A percentile compares a stretch with the other conserved stretches of the same genome.
Evolutionary conservation across 108 stramenopile genomes (phyloP).

Genomic region (Thalassiosira profunda): DNA sequence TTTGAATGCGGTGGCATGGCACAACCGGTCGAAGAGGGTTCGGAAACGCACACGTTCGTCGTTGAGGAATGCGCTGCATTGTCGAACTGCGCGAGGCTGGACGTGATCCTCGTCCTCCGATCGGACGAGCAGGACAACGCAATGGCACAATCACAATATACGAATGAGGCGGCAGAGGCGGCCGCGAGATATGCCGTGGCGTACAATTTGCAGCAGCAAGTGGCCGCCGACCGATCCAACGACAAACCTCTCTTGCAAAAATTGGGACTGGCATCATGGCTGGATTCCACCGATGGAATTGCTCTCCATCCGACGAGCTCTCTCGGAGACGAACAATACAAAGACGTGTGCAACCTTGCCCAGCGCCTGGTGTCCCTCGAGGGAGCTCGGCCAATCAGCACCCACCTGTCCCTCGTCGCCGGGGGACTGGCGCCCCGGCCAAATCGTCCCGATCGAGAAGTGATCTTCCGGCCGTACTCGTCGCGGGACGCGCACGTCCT

Average conservation of each 20-base stretch:
- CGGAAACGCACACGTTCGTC: slow-evolving; percentile 1
- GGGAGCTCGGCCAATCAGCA: slow-evolving; percentile 22
- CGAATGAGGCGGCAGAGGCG: slow-evolving; percentile 5
- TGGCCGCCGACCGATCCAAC: slow-evolving; percentile 15
- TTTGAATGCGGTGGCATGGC: too few relatives aligned
- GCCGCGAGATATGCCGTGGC: slow-evolving; percentile 32
- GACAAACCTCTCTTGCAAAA: slow-evolving; percentile 27
- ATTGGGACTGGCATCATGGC: slow-evolving; percentile 39
- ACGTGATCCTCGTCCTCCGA: slow-evolving; percentile 47
- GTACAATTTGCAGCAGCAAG: slow-evolving; percentile 33
- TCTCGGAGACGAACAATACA: neutral
- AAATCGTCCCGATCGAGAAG: slow-evolving; percentile 67
- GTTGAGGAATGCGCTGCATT: slow-evolving; percentile 66
- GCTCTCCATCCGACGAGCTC: neutral
- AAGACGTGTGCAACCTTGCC: slow-evolving; percentile 13
- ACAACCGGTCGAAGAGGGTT: neutral
- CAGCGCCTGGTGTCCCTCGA: slow-evolving; percentile 24
- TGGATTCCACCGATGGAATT: slow-evolving; percentile 42
- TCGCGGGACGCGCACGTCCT: slow-evolving; percentile 85
- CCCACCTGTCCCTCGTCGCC: slow-evolving; percentile 60
- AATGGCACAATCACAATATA: neutral
- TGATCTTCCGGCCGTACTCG: slow-evolving; percentile 77
- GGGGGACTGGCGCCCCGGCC: slow-evolving; percentile 70
- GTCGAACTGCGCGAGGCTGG: slow-evolving; percentile 83
- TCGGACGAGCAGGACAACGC: neutral